These are phyloP conservation scores for Umbelopsis sp. DNA, from an alignment of 371 early-diverging fungal species.

Conservation along the genomic window DNA sequence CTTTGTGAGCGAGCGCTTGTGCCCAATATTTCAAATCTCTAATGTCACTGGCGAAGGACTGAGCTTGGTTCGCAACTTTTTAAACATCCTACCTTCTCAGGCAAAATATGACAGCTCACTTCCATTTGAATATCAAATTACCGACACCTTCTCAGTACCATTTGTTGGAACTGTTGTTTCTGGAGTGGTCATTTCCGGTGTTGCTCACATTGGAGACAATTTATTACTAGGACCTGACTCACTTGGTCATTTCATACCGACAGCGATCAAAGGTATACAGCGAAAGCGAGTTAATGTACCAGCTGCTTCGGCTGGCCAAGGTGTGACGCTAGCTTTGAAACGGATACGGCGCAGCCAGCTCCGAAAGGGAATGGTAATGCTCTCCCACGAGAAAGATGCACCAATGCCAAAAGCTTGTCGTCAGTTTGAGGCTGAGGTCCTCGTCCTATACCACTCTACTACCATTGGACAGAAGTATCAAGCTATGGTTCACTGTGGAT, in stretches of 20 bases:
- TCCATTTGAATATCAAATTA: constrained; percentile 81
- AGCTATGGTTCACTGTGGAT: constrained; percentile 93
- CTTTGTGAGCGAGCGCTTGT: constrained; percentile 85
- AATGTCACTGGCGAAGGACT: constrained; percentile 92
- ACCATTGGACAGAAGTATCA: constrained; percentile 90
- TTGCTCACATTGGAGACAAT: constrained; percentile 79
- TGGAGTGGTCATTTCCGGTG: constrained; percentile 64
- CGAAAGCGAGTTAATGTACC: constrained; percentile 85
- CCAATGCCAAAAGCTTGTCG: constrained; percentile 67
- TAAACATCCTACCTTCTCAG: constrained; percentile 80
- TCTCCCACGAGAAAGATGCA: constrained; percentile 59
- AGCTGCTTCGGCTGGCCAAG: constrained; percentile 81
- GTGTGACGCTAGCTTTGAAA: constrained; percentile 85
- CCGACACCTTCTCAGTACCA: constrained; percentile 90
- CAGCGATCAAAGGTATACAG: constrained; percentile 86
- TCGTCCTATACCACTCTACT: constrained; percentile 89
- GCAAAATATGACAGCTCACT: constrained; percentile 65
- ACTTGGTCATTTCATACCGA: constrained; percentile 75
- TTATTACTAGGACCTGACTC: constrained; percentile 89
- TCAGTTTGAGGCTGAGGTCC: constrained; percentile 89
- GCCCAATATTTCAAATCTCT: constrained; percentile 93
- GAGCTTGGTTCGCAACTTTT: constrained; percentile 78
- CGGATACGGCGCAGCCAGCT: constrained; percentile 77
- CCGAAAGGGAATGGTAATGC: constrained; percentile 90
- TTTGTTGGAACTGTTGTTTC: constrained; percentile 88